phyloP scores from a whole-genome alignment of 345 rosid species.

The Brassica carinata region DNA sequence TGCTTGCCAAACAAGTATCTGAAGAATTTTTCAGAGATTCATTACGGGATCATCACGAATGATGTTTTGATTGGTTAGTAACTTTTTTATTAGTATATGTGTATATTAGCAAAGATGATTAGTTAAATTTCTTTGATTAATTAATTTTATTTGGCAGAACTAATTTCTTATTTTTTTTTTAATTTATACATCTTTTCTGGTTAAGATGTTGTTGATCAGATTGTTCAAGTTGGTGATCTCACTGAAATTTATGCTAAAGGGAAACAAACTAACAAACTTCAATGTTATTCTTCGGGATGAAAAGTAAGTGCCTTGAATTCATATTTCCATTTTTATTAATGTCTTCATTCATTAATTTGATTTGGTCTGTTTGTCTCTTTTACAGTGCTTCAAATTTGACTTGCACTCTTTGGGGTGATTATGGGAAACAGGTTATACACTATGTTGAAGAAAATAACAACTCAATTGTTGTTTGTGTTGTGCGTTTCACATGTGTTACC shows the following conservation, averaged over 20 bases:
- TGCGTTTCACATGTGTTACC: neutral
- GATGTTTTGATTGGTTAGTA: neutral
- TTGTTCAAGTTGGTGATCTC: neutral
- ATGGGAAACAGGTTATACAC: neutral
- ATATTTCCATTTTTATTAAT: neutral
- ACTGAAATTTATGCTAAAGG: neutral
- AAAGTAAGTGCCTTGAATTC: neutral
- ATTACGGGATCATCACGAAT: neutral
- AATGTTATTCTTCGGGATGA: neutral
- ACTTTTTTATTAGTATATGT: neutral
- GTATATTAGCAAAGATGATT: neutral
- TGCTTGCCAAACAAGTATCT: neutral
- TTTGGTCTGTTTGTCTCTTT: neutral
- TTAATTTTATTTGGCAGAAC: neutral
- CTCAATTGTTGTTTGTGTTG: neutral
- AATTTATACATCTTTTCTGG: neutral
- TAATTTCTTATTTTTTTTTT: no score
- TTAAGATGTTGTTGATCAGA: neutral
- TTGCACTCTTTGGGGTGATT: neutral
- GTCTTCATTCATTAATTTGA: neutral
- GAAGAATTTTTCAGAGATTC: neutral
- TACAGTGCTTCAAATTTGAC: neutral
- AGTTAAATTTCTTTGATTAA: neutral
- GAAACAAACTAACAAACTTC: neutral
- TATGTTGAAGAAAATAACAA: neutral